Conservation (phyloP, 2,329 filamentous ascomycete species). For the Diaporthe humulicola region DNA sequence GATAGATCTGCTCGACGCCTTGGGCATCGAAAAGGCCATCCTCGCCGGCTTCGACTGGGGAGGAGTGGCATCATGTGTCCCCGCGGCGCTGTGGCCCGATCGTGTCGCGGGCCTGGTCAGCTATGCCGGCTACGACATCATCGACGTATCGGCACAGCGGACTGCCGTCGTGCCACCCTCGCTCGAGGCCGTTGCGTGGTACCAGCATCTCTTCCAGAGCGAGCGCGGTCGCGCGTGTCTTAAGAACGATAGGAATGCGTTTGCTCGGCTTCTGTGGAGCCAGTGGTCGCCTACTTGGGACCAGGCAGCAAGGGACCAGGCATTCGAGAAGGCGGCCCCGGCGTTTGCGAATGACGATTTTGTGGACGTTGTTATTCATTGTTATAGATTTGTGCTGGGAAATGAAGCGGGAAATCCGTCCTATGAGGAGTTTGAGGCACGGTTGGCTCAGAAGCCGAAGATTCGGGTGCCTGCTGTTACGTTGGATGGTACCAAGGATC, state of each 20-base stretch:
- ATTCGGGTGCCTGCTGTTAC: not conserved
- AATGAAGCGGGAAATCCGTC: not conserved
- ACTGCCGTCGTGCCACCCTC: not conserved
- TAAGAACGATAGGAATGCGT: not conserved
- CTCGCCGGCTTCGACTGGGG: conserved; percentile 13
- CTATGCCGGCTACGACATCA: conserved; percentile 15
- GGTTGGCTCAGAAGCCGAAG: not conserved
- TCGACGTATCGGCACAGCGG: not conserved
- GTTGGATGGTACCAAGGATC: not conserved
- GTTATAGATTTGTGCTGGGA: not conserved
- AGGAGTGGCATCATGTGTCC: not conserved
- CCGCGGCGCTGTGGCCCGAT: not conserved
- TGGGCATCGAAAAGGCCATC: not conserved
- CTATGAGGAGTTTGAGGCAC: not conserved
- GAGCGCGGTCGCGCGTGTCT: not conserved
- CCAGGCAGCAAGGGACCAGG: not conserved
- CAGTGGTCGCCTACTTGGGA: conserved; percentile 4
- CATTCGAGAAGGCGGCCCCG: not conserved
- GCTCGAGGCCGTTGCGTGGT: not conserved
- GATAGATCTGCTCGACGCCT: not conserved
- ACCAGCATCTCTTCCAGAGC: conserved; percentile 20
- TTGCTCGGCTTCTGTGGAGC: not conserved
- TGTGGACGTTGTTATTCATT: not conserved
- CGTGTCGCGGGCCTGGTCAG: not conserved
- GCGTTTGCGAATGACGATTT: not conserved